Base-by-base conservation (phyloP, 2,329 filamentous ascomycete species). In the Fusarium globosum region DNA sequence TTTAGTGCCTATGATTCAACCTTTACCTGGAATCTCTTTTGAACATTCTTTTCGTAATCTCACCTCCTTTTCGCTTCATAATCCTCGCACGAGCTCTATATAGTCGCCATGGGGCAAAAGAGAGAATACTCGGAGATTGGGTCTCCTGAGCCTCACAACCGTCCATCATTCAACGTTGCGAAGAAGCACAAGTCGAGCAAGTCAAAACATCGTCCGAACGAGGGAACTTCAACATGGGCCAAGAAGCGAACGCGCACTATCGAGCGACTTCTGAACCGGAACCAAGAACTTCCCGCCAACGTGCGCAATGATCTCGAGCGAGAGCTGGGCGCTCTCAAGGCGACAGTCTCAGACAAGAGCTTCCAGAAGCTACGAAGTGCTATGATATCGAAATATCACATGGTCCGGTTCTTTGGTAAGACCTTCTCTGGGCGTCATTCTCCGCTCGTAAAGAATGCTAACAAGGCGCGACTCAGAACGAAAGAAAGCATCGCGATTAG, bases 381-480 rank as follows among this genome's bases (percentile, higher is more conserved):
- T 67, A 94, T 95, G 89, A 94, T 95, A 71, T 86, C 86, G 57
- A 93, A 91, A 81, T 96, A 95, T 77, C 93, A 96, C 80, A 95
- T 94, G 89, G 90, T 96, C 57, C 87, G 94, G 35, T 96, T 96
- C 80, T 96, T 96, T 82, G 94, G 93, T 93, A 85, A 58, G 87
- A 77, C 16, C 8, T 38, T 28, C 7, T 45, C 8, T 30, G 11
- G 14, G 6, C 18, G 9, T 13, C 20, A 10, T n/a, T 61, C 10
- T 48, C 16, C n/a, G 21, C 14, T 30, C 15, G 21, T 26, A 39
- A 43, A n/a, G 28, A 45, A 15, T 11, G n/a, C 71, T 77, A 52
- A 78, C 46, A 43, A 55, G n/a, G 28, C 15, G n/a, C 20, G 12
- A 55, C 33, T 21, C 70, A 93, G 92, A 94, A 75, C 88, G 92